Conservation (phyloP, 2,329 filamentous ascomycete genomes). For the Bipolaris cookei region DNA sequence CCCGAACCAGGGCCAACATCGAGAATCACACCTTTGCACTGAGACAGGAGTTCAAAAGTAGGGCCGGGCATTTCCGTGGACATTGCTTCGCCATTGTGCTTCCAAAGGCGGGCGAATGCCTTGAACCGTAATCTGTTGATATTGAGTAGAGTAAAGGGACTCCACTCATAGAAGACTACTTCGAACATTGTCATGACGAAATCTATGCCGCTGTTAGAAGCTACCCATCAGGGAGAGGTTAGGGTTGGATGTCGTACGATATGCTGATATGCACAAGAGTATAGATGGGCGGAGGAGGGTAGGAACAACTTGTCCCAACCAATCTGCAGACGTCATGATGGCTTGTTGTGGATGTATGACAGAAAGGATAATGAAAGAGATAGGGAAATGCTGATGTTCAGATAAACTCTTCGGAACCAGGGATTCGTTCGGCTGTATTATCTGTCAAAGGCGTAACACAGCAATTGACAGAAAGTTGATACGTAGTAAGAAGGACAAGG, state of each 20-base stretch:
- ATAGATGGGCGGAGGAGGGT: conserved; percentile 39
- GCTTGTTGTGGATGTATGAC: background rate
- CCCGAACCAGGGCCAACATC: conserved; percentile 59
- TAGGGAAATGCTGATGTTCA: background rate
- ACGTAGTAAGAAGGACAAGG: background rate
- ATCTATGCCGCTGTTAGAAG: conserved; percentile 27
- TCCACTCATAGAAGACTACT: conserved; percentile 36
- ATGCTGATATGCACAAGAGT: conserved; percentile 33
- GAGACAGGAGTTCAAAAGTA: conserved; percentile 33
- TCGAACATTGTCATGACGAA: conserved; percentile 46
- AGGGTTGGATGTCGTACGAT: conserved; percentile 28
- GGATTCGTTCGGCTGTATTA: background rate
- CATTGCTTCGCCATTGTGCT: conserved; percentile 44
- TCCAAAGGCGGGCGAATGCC: conserved; percentile 48
- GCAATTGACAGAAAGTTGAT: background rate
- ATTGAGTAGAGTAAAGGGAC: conserved; percentile 37
- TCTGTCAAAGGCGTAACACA: background rate
- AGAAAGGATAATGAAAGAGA: background rate
- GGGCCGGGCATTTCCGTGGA: conserved; percentile 47
- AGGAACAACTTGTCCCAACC: conserved; percentile 29
- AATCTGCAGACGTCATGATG: conserved; percentile 22
- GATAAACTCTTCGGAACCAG: background rate
- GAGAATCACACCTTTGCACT: conserved; percentile 45
- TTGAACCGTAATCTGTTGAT: conserved; percentile 40
- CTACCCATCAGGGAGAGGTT: too few species aligned